Percentiles rank a stretch among this genome's conserved stretches.
These are phyloP conservation scores for Asterophora lycoperdoides DNA, from an alignment of 768 basidiomycete species.

Conservation along the genomic window DNA sequence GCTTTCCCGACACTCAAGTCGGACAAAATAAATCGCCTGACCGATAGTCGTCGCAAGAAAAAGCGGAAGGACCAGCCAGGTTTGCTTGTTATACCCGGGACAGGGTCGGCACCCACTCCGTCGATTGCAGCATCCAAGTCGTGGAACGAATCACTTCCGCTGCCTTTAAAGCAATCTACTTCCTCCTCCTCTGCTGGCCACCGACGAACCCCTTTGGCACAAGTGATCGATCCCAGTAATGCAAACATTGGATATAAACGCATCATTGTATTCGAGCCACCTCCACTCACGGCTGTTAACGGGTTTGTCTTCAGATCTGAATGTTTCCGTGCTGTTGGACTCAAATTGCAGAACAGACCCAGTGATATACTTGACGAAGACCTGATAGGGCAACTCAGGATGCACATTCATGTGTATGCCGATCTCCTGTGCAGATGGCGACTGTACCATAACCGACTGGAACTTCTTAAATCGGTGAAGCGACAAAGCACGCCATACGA, in stretches of 20 bases:
- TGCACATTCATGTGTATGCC: conserved; percentile 68
- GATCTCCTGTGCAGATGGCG: conserved; percentile 75
- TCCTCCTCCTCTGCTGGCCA: conserved; percentile 42
- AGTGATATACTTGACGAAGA: conserved; percentile 29
- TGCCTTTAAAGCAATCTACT: conserved; percentile 30
- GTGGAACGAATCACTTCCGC: conserved; percentile 45
- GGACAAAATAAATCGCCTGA: background rate
- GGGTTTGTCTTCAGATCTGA: conserved; percentile 7
- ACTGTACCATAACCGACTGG: conserved; percentile 63
- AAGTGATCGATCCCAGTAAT: conserved; percentile 23
- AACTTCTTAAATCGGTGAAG: conserved; percentile 65
- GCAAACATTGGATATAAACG: conserved; percentile 25
- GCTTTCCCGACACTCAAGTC: background rate
- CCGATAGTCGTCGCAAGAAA: background rate
- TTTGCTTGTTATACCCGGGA: background rate
- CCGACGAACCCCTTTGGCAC: conserved; percentile 34
- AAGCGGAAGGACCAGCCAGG: background rate
- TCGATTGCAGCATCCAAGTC: conserved; percentile 39
- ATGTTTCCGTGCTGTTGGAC: conserved; percentile 4
- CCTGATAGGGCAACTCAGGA: conserved; percentile 38
- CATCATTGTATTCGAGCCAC: conserved; percentile 35
- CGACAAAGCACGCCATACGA: conserved; percentile 17
- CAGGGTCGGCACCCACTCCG: background rate
- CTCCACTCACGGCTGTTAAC: conserved; percentile 19
- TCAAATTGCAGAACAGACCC: conserved; percentile 12